A percentile compares a stretch with the other conserved stretches of the same genome.
phyloP scores from a whole-genome alignment of 106 monocot genomes.

The Dendrobium nobile region DNA sequence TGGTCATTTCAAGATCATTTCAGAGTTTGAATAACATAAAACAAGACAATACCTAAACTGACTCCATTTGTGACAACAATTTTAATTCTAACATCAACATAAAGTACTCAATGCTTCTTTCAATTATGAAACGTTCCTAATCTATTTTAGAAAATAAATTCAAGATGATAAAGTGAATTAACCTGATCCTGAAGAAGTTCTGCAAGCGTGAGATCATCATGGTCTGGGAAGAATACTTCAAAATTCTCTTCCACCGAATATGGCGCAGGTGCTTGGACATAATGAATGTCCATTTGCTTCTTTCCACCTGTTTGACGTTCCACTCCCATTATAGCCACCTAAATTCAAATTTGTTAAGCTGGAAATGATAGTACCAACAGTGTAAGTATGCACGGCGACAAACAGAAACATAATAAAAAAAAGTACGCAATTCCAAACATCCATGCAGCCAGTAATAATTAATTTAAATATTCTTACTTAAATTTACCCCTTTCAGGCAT shows the following conservation, averaged over 20 bases:
- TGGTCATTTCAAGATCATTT: background rate
- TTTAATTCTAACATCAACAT: background rate
- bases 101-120: background rate
- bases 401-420: background rate
- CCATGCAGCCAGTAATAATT: background rate
- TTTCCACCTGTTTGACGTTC: constrained; percentile 26
- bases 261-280: constrained; percentile 25
- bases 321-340: constrained; percentile 16
- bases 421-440: background rate
- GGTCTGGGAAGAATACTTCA: constrained; percentile 28
- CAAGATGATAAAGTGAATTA: background rate
- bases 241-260: constrained; percentile 60
- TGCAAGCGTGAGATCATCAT: constrained; percentile 29
- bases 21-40: background rate
- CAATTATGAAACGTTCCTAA: background rate
- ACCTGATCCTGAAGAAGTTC: constrained; percentile 75
- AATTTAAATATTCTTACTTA: background rate
- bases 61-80: background rate
- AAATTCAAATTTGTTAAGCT: background rate
- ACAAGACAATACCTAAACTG: background rate
- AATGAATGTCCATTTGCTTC: constrained; percentile 32
- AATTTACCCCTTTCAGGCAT: background rate
- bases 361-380: background rate
- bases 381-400: background rate
- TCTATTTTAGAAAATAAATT: background rate